These are phyloP conservation scores for Phytophthora rubi DNA, from an alignment of 352 stramenopile species.

Conservation along the genomic window DNA sequence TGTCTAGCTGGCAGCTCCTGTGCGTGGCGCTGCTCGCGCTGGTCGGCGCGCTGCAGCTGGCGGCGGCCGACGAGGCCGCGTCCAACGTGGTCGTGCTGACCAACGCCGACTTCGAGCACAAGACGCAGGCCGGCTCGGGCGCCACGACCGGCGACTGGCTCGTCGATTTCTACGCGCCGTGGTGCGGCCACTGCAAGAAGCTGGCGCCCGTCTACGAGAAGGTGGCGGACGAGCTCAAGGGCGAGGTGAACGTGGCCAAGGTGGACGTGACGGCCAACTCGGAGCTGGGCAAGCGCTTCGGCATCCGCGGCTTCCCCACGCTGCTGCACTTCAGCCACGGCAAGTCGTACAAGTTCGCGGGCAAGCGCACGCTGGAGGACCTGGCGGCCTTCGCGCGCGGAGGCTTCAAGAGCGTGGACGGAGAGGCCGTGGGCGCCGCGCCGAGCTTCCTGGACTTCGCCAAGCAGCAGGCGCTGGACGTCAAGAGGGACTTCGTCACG, in stretches of 20 bases:
- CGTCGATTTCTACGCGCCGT: slow-evolving; percentile 96
- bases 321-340: slow-evolving; percentile 81
- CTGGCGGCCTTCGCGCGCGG: slow-evolving; percentile 66
- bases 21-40: slow-evolving; percentile 37
- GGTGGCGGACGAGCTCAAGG: slow-evolving; percentile 85
- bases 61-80: slow-evolving; percentile 12
- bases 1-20: slow-evolving; percentile 25
- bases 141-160: slow-evolving; percentile 94
- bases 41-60: slow-evolving; percentile 30
- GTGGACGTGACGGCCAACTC: slow-evolving; percentile 87
- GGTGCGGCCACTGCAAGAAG: slow-evolving; percentile 95
- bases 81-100: slow-evolving; percentile 73
- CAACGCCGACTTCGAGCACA: slow-evolving; percentile 85
- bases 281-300: slow-evolving; percentile 83
- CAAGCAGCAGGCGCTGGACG: slow-evolving; percentile 47
- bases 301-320: slow-evolving; percentile 80
- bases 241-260: slow-evolving; percentile 90
- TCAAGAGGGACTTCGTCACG: slow-evolving; percentile 72
- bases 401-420: slow-evolving; percentile 63
- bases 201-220: slow-evolving; percentile 91
- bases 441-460: slow-evolving; percentile 47
- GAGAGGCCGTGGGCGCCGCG: slow-evolving; percentile 39
- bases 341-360: slow-evolving; percentile 78
- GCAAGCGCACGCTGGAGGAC: slow-evolving; percentile 60
- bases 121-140: slow-evolving; percentile 90